Evolutionary conservation across 2,329 filamentous ascomycete species (phyloP).

Genomic region (Knoxdaviesia capensis): DNA sequence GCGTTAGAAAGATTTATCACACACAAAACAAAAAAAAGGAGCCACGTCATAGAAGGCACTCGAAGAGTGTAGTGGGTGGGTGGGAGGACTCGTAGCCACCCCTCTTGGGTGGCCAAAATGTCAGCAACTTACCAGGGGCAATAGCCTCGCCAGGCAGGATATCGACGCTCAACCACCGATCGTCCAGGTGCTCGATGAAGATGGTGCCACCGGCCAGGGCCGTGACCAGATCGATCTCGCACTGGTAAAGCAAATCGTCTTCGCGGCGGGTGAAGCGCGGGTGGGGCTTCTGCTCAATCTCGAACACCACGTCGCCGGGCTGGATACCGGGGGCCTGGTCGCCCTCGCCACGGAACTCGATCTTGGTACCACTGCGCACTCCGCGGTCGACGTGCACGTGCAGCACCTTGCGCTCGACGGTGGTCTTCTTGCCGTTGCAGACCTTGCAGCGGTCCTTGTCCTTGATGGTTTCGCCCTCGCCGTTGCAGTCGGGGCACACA

Average conservation of each 20-base stretch:
- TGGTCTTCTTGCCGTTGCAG: conserved; percentile 93
- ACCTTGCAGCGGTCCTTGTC: conserved; percentile 96
- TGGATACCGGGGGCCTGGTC: conserved; percentile 87
- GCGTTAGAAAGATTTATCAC: background rate
- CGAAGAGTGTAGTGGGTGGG: background rate
- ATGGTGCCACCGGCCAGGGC: conserved; percentile 82
- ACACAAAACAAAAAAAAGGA: background rate
- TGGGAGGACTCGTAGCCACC: too few species aligned
- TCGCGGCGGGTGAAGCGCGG: conserved; percentile 85
- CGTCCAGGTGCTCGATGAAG: conserved; percentile 89
- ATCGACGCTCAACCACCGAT: conserved; percentile 86
- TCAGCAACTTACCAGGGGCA: conserved; percentile 49
- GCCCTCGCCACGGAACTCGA: conserved; percentile 92
- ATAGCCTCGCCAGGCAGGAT: conserved; percentile 92
- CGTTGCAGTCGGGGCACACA: conserved; percentile 93
- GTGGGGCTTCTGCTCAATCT: conserved; percentile 99
- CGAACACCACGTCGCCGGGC: conserved; percentile 91
- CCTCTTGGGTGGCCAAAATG: too few species aligned
- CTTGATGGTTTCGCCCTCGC: conserved; percentile 89
- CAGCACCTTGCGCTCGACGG: conserved; percentile 92
- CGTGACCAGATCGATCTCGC: conserved; percentile 88
- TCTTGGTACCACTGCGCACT: conserved; percentile 83
- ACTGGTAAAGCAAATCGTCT: conserved; percentile 87
- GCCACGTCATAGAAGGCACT: conserved; percentile 7
- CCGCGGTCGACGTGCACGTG: conserved; percentile 95